Evolutionary conservation across 1,284 basidiomycete species (phyloP), one percentile per base, ranked within the genome.

Genomic region (Leccinum colubrinum): DNA sequence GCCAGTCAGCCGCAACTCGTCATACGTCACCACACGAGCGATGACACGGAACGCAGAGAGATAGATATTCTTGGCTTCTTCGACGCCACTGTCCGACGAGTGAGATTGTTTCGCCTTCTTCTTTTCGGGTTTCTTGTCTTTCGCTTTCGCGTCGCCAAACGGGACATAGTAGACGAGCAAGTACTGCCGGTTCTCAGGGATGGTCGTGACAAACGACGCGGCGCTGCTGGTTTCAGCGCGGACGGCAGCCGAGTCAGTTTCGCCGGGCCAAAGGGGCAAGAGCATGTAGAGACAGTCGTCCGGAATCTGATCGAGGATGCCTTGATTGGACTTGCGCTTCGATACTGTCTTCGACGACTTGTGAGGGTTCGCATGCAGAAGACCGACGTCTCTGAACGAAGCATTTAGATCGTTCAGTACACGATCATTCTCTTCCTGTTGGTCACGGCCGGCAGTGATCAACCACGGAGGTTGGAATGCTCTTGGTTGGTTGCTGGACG

Each of bases 181-280:
- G 69, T 88, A 93, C 64, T 84, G 83, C 1, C 89, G 81, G 27
- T 85, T 79, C 60, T 84, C 79, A 11, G 68, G 66, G 17, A 50
- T 25, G 20, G 59, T 48, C 37, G 82, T 74, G 3, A 81, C 79
- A 33, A 85, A 76, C 51, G 78, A 70, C 17, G 80, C 77, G 6
- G 75, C 61, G 15, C 66, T 71, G 59, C 65, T 65, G 15, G 62
- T 63, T 39, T 76, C 64, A 62, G 69, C 27, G 65, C 67, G 11
- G 74, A 79, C 43, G 14, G 56, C 66, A 50, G 70, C 67, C 0
- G 81, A 69, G 68, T 90, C 90, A 0, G 84, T 88, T 67, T 88
- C 86, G n/a, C 85, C 83, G 9, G 88, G 85, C 90, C 90, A 93
- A 41, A 93, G 79, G 4, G 90, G 90, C n/a, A 93, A 78, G 20